These are phyloP conservation scores for Chaetomiaceae sp. DNA, from an alignment of 2,329 filamentous ascomycete species.

Conservation along the genomic window DNA sequence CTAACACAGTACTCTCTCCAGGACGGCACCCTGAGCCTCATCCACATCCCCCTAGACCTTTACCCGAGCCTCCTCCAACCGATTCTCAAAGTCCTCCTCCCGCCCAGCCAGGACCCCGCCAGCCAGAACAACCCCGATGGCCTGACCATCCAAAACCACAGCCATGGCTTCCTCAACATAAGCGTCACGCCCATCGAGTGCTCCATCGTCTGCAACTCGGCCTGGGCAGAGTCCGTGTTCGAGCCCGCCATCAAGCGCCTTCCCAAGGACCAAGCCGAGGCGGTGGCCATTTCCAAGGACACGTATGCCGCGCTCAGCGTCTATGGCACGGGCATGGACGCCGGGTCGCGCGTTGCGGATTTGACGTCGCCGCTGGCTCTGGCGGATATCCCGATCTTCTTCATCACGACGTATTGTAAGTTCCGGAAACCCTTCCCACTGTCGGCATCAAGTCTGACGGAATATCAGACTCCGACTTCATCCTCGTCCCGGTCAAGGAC, in stretches of 20 bases:
- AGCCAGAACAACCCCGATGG: background rate
- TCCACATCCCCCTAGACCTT: slow-evolving; percentile 80
- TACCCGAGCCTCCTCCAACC: slow-evolving; percentile 78
- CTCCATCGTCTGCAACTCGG: slow-evolving; percentile 80
- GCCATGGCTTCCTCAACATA: slow-evolving; percentile 85
- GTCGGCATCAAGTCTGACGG: background rate
- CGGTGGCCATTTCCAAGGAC: slow-evolving; percentile 72
- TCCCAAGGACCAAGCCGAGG: slow-evolving; percentile 45
- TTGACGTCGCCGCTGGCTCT: slow-evolving; percentile 85
- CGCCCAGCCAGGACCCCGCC: slow-evolving; percentile 45
- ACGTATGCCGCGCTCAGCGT: slow-evolving; percentile 87
- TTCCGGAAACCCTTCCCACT: background rate
- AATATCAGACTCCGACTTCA: slow-evolving; percentile 72
- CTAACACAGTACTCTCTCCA: slow-evolving; percentile 36
- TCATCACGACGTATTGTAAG: slow-evolving; percentile 85
- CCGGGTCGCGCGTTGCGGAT: slow-evolving; percentile 85
- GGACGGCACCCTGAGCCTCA: slow-evolving; percentile 82
- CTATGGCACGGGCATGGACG: slow-evolving; percentile 83
- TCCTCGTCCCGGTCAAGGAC: slow-evolving; percentile 76
- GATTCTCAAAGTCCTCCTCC: slow-evolving; percentile 79
- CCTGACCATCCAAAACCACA: slow-evolving; percentile 31
- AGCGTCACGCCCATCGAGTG: slow-evolving; percentile 90
- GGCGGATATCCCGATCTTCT: slow-evolving; percentile 93
- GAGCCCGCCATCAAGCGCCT: slow-evolving; percentile 64
- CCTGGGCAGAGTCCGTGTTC: slow-evolving; percentile 71